phyloP scores from a whole-genome alignment of 2,329 filamentous ascomycete genomes.

The Cordyceps sp. region DNA sequence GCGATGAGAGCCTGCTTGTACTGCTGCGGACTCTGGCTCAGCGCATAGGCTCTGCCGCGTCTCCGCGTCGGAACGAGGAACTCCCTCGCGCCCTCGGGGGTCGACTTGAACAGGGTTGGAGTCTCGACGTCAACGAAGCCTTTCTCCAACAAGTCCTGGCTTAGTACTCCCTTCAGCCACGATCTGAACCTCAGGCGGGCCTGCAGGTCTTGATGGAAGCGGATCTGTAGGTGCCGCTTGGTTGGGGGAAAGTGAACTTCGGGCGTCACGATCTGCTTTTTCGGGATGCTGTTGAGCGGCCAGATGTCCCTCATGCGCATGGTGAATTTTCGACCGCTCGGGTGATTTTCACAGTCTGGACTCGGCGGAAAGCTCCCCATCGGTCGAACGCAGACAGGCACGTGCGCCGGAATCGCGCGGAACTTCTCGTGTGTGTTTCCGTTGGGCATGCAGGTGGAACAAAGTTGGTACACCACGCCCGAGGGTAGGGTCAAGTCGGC shows the following conservation, averaged over 20 bases:
- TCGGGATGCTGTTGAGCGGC: constrained; percentile 19
- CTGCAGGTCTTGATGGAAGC: constrained; percentile 52
- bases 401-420: constrained; percentile 28
- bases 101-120: constrained; percentile 91
- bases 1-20: constrained; percentile 98
- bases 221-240: constrained; percentile 69
- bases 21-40: constrained; percentile 93
- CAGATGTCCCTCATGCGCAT: constrained; percentile 43
- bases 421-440: constrained; percentile 23
- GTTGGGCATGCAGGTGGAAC: constrained; percentile 20
- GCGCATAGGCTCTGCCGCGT: constrained; percentile 64
- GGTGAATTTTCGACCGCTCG: constrained; percentile 41
- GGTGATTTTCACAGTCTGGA: constrained; percentile 1
- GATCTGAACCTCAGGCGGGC: constrained; percentile 57
- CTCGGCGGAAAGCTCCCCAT: background rate
- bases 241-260: constrained; percentile 59
- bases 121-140: constrained; percentile 75
- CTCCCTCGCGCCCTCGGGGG: constrained; percentile 85
- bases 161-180: constrained; percentile 33
- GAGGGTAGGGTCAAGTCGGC: constrained; percentile 31
- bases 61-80: constrained; percentile 81
- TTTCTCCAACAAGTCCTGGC: constrained; percentile 34
- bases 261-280: constrained; percentile 59
- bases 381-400: constrained; percentile 28
- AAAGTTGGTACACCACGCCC: constrained; percentile 26